Percentiles rank a stretch among this genome's conserved stretches.
phyloP scores from a whole-genome alignment of 2,329 filamentous ascomycete species.

The Onygenales sp. region DNA sequence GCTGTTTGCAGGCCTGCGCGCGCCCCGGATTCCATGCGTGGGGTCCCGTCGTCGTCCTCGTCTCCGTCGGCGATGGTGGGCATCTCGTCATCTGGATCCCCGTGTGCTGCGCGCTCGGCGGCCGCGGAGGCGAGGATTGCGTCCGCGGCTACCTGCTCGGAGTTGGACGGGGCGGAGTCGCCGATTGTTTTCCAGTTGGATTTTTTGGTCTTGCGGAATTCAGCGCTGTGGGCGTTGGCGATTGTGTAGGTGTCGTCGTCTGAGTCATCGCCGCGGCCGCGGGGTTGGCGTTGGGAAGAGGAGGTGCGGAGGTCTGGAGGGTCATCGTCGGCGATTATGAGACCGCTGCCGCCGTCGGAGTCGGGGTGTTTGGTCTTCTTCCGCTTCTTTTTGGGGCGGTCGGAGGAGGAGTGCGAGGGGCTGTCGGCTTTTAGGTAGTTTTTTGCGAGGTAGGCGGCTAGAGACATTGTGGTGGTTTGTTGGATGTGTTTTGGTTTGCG shows the following conservation, averaged over 20 bases:
- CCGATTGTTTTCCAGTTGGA: conserved; percentile 66
- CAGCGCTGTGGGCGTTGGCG: conserved; percentile 14
- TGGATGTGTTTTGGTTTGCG: neutral
- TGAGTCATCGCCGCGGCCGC: conserved; percentile 21
- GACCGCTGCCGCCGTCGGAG: conserved; percentile 28
- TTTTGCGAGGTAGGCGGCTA: conserved; percentile 79
- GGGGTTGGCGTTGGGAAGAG: conserved; percentile 11
- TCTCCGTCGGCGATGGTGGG: conserved; percentile 31
- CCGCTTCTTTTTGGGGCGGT: conserved; percentile 48
- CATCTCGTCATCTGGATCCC: conserved; percentile 38
- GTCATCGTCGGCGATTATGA: conserved; percentile 34
- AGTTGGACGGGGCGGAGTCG: conserved; percentile 32
- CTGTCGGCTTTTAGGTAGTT: conserved; percentile 72
- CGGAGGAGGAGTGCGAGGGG: conserved; percentile 13
- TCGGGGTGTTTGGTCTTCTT: conserved; percentile 49
- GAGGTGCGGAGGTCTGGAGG: conserved; percentile 25
- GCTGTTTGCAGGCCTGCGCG: conserved; percentile 81
- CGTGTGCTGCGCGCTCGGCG: conserved; percentile 51
- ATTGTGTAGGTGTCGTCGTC: conserved; percentile 18
- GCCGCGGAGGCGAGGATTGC: conserved; percentile 66
- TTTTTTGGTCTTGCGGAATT: conserved; percentile 59
- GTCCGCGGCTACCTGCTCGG: conserved; percentile 60
- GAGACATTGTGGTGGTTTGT: conserved; percentile 24
- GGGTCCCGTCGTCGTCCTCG: conserved; percentile 25
- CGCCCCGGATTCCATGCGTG: conserved; percentile 80